Evolutionary conservation across 2,329 filamentous ascomycete genomes (phyloP), one percentile per base, ranked within the genome.

Genomic region (Exophiala spinifera): DNA sequence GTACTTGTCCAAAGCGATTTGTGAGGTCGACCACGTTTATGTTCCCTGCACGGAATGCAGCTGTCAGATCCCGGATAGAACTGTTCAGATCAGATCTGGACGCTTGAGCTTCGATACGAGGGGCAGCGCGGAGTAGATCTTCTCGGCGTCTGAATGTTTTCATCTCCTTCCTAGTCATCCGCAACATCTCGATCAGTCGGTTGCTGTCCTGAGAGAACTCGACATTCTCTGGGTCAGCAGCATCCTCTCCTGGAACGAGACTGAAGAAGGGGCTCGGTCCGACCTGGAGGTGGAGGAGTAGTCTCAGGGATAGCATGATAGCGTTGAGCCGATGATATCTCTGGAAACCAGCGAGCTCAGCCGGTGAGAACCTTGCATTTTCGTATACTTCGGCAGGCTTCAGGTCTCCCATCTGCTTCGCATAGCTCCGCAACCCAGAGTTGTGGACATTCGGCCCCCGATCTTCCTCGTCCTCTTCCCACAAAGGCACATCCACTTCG

Each of bases 261-360:
- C 46, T 50, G 20, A 56, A 59, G 46, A 51, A 59, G 13, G 51
- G 53, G 17, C 45, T 59, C 20, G 52, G 47, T n/a, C 52, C 53
- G n/a, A 57, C 45, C 11, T 50, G 56, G 31, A 60, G 47, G 42
- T 61, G 59, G 20, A 57, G 43, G n/a, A 61, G 54, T 48, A 61
- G 45, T 34, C 54, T 52, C 10, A 60, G 34, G 25, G 59, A 57
- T 6, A 59, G 46, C 31, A 51, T 55, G 48, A 54, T 55, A 5
- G 59, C 59, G n/a, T 60, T 53, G 15, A 61, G 54, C 15, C 56
- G 47, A 44, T 61, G 56, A 36, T 57, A 59, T 4, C 54, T 43
- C 8, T 49, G 40, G 19, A 50, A 54, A 19, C 49, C 53, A n/a
- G 55, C 49, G 21, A 61, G 45, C 15, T 56, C 51, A 19, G 58